A percentile compares a stretch with the other conserved stretches of the same genome.
Evolutionary conservation across 371 early-diverging fungal genomes (phyloP).

Genomic region (Apophysomyces sp.): DNA sequence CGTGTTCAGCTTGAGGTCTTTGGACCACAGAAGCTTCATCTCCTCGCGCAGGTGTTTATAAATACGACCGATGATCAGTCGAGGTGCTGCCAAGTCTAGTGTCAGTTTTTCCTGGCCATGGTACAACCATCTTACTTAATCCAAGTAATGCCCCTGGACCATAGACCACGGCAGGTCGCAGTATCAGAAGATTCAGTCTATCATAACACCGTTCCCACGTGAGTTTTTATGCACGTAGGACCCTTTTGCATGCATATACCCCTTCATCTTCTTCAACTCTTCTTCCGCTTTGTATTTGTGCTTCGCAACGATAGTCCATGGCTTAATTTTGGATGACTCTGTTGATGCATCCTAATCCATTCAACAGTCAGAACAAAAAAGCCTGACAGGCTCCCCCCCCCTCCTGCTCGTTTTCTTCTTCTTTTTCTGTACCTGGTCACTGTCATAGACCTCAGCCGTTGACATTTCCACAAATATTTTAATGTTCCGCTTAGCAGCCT

Average conservation of each 20-base stretch:
- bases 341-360: constrained; percentile 61
- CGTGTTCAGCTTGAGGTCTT: constrained; percentile 86
- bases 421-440: constrained; percentile 50
- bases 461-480: constrained; percentile 82
- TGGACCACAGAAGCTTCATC: constrained; percentile 92
- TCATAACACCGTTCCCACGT: background rate
- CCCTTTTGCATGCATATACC: constrained; percentile 25
- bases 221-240: background rate
- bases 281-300: constrained; percentile 83
- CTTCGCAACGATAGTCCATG: constrained; percentile 82
- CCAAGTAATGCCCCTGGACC: constrained; percentile 80
- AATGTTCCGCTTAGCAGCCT: constrained; percentile 76
- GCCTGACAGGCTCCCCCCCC: background rate
- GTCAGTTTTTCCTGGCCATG: too few species aligned
- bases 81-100: constrained; percentile 62
- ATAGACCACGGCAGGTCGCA: constrained; percentile 91
- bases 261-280: constrained; percentile 61
- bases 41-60: constrained; percentile 78
- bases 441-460: constrained; percentile 88
- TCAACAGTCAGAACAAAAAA: background rate
- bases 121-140: constrained; percentile 58
- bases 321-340: constrained; percentile 75
- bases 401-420: background rate
- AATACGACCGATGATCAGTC: constrained; percentile 89
- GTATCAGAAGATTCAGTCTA: constrained; percentile 74